Evolutionary conservation across 2,329 filamentous ascomycete species (phyloP), one percentile per base, ranked within the genome.

Genomic region (Fusarium sp.): DNA sequence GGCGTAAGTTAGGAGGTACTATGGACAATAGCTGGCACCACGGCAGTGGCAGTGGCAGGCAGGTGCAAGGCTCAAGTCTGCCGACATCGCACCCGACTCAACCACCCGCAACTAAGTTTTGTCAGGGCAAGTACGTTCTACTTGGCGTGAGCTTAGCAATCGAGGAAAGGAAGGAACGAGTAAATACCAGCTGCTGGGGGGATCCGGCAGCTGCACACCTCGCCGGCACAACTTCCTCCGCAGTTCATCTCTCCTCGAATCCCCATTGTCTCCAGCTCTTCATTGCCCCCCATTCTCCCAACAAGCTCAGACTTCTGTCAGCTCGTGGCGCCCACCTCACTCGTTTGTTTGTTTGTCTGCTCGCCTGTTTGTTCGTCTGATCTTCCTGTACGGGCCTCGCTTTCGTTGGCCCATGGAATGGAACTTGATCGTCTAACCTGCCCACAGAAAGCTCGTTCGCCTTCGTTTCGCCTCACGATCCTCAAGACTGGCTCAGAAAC

Each of bases 51-150:
- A 35, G 51, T 33, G 51, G 12, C 51, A 35, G 51, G 31, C 46
- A 68, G 55, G 22, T 62, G 36, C 44, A n/a, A 67, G 59, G 29
- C 12, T 55, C 51, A 55, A 35, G 27, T 55, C 29, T 24, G 27
- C 51, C 10, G 51, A 49, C 5, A 17, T 29, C 44, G 44, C 44
- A n/a, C 9, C 29, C 24, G 9, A 49, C 9, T 49, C 24, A 16
- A 49, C 24, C 44, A 29, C 44, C 44, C 9, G 44, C 44, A 49
- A 14, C 20, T 24, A 44, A 44, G 12, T 11, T 49, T 16, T 27
- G 24, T 49, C 44, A 29, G 5, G 44, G 44, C 24, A 49, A 9
- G 44, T 49, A 17, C 24, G 14, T 7, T 27, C 24, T 29, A 11
- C 44, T 9, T 7, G 9, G 7, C 5, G 8, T 49, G 44, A n/a